phyloP scores from a whole-genome alignment of 2,329 filamentous ascomycete species.

The Fusarium albidum region DNA sequence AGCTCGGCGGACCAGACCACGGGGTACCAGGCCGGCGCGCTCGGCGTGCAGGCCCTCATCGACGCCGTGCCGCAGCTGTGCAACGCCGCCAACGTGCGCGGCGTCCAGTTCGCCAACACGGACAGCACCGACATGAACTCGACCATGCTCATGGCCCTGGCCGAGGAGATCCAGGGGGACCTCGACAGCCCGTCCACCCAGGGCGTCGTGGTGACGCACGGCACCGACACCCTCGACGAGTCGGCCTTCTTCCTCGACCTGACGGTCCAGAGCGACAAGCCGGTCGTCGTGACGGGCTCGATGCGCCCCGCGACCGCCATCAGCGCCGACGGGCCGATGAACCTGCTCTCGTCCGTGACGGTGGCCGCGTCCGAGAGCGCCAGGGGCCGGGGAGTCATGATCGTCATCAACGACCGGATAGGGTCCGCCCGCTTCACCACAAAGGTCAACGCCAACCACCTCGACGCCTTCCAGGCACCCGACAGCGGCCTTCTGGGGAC shows the following conservation, averaged over 20 bases:
- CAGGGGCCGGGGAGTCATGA: slow-evolving; percentile 62
- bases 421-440: slow-evolving; percentile 64
- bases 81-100: slow-evolving; percentile 62
- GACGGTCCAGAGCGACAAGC: slow-evolving; percentile 64
- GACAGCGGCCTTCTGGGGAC: slow-evolving; percentile 66
- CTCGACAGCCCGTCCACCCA: slow-evolving; percentile 51
- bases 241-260: slow-evolving; percentile 69
- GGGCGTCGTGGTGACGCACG: slow-evolving; percentile 69
- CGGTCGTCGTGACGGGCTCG: slow-evolving; percentile 66
- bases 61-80: slow-evolving; percentile 62
- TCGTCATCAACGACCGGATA: slow-evolving; percentile 70
- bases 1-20: slow-evolving; percentile 56
- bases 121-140: slow-evolving; percentile 58
- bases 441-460: slow-evolving; percentile 69
- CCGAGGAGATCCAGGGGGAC: slow-evolving; percentile 57
- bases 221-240: slow-evolving; percentile 72
- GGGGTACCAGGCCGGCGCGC: slow-evolving; percentile 51
- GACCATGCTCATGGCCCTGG: slow-evolving; percentile 56
- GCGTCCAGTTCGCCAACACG: slow-evolving; percentile 61
- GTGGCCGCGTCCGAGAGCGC: slow-evolving; percentile 58
- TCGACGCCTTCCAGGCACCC: slow-evolving; percentile 67
- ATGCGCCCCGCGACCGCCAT: slow-evolving; percentile 71
- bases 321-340: slow-evolving; percentile 69
- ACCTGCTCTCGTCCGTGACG: slow-evolving; percentile 67
- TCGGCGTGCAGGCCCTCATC: slow-evolving; percentile 61